Base-by-base conservation (phyloP, 192 early-diverging fungal genomes). In the Geranomyces variabilis region DNA sequence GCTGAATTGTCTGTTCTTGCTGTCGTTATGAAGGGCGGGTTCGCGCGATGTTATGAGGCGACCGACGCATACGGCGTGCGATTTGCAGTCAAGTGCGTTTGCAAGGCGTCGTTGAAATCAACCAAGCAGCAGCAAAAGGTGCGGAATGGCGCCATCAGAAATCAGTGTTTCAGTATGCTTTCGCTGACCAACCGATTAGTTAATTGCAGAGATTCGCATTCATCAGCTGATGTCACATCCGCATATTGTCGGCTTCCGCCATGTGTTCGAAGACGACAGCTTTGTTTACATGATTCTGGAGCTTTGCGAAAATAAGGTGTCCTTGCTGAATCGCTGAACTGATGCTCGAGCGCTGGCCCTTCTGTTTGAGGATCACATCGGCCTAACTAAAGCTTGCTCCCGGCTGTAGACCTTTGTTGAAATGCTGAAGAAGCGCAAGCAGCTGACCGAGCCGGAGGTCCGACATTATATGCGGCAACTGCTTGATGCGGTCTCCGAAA, bases 271-370 rank as follows among this genome's bases (percentile, higher is more conserved):
- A 80, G 95, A 99, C 79, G 75, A 80, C 22, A 81, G 83, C 46
- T 88, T 90, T 73, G 89, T 97, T 12, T 98, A 95, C 77, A 84
- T 99, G 69, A 80, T 96, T 15, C 76, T 99, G 75, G 97, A 99
- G 79, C 79, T 95, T 22, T 99, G 97, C 78, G 90, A 90, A 41
- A 94, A 91, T 74, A 86, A 85, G 77, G 92, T 91, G 53, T n/a
- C 15, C 7, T 24, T 17, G 7, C 15, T 26, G 36, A 3, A 10
- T 10, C 36, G 36, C 36, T 41, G 36, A 41, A 10, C 36, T 41
- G 36, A 10, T 7, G 36, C 10, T 41, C 36, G 10, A 3, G 10
- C 36, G 10, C 36, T n/a, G n/a, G 36, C 3, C 36, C 36, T 41
- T 10, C 36, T 3, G 36, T 3, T 10, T 41, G 5, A 48, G 21